phyloP scores from a whole-genome alignment of 2,329 filamentous ascomycete species.

The Epichloe festucae region DNA sequence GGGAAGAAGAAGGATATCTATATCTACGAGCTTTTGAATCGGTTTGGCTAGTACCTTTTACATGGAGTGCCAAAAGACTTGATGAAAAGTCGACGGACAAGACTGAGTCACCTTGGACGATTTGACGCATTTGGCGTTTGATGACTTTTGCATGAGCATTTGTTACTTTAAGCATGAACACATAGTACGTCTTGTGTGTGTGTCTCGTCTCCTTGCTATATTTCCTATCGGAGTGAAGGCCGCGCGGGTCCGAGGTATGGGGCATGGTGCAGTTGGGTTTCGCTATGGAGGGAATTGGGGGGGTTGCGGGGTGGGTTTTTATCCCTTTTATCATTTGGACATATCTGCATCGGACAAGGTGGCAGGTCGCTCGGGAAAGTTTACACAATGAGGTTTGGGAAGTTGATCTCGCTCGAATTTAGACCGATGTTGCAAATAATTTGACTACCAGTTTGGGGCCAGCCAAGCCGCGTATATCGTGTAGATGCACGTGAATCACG shows the following conservation, averaged over 20 bases:
- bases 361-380: neutral
- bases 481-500: neutral
- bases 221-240: neutral
- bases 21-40: neutral
- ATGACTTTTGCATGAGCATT: slow-evolving; percentile 21
- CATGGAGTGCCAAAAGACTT: neutral
- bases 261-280: neutral
- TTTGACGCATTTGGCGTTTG: slow-evolving; percentile 2
- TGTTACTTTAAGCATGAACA: slow-evolving; percentile 19
- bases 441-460: neutral
- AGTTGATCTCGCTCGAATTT: neutral
- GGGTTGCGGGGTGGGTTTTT: neutral
- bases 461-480: neutral
- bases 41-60: neutral
- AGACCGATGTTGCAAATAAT: neutral
- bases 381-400: neutral
- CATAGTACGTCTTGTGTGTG: slow-evolving; percentile 5
- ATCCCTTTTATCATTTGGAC: neutral
- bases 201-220: neutral
- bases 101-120: neutral
- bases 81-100: neutral
- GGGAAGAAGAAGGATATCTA: neutral
- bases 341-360: neutral
- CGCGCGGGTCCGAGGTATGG: neutral
- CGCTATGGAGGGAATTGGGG: neutral